Evolutionary conservation across 257 asterid species (phyloP).

Genomic region (Nicotiana sylvestris): DNA sequence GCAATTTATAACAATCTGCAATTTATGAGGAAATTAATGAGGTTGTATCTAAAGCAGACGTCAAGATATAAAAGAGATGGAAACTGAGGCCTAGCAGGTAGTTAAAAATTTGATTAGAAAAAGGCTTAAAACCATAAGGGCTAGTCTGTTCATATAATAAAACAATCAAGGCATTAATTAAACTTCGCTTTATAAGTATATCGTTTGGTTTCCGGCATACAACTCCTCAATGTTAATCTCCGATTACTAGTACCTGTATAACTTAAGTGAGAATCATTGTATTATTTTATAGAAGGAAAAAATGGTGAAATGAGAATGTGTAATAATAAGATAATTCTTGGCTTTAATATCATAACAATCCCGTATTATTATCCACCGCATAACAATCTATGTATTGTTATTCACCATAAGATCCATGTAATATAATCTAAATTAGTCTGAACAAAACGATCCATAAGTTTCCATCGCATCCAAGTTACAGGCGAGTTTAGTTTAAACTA

Average conservation of each 20-base stretch:
- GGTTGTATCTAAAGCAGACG: not conserved
- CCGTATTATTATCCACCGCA: not conserved
- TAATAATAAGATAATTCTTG: not conserved
- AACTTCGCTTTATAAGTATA: not conserved
- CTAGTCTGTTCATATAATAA: not conserved
- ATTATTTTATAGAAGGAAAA: not conserved
- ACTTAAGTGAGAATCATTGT: not conserved
- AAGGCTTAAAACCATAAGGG: not conserved
- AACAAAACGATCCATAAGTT: not conserved
- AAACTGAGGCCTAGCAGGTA: not conserved
- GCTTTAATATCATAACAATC: not conserved
- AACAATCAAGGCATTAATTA: not conserved
- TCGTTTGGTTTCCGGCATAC: not conserved
- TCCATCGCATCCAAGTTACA: not conserved
- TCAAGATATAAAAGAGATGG: not conserved
- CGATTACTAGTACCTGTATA: not conserved
- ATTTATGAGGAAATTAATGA: not conserved
- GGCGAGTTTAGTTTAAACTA: not conserved
- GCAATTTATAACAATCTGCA: constrained; percentile 4
- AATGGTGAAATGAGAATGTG: not conserved
- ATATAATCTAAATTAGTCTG: not conserved
- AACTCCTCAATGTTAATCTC: not conserved
- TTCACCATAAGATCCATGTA: not conserved
- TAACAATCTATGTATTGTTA: not conserved
- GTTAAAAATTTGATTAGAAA: too few species aligned